phyloP scores from a whole-genome alignment of 495 filamentous ascomycete species.

The Hypoxylon fragiforme region DNA sequence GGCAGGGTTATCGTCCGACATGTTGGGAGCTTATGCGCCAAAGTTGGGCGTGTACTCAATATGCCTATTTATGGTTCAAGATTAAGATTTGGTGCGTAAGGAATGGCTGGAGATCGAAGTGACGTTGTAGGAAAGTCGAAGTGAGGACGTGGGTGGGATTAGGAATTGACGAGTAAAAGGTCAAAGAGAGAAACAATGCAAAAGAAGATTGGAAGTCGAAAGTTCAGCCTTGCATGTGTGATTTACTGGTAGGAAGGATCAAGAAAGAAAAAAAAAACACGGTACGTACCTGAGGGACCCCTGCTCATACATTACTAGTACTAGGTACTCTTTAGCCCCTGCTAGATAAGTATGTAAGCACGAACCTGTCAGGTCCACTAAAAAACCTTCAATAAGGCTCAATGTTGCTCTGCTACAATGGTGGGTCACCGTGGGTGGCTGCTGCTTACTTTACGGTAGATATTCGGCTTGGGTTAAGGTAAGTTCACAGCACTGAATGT shows the following conservation, averaged over 20 bases:
- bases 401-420: too few relatives aligned
- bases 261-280: constrained; percentile 26
- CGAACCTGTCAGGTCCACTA: not conserved
- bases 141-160: too few relatives aligned
- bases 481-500: not conserved
- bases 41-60: too few relatives aligned
- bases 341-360: constrained; percentile 1
- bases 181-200: constrained; percentile 6
- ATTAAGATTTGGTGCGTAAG: too few relatives aligned
- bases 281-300: constrained; percentile 9
- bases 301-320: not conserved
- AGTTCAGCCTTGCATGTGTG: constrained; percentile 33
- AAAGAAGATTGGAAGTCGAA: not conserved
- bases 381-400: not conserved
- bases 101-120: too few relatives aligned
- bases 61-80: too few relatives aligned
- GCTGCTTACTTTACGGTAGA: constrained; percentile 11
- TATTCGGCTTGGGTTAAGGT: constrained; percentile 2
- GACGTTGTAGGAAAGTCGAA: too few relatives aligned
- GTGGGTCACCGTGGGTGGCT: too few relatives aligned
- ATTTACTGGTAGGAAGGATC: not conserved
- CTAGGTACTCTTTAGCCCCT: constrained; percentile 2
- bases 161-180: constrained; percentile 25
- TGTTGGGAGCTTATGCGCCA: constrained; percentile 32
- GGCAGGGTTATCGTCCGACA: constrained; percentile 58